Percentiles rank a stretch among this genome's conserved stretches.
phyloP scores from a whole-genome alignment of 2,329 filamentous ascomycete species.

The Sclerotinia spermophila region DNA sequence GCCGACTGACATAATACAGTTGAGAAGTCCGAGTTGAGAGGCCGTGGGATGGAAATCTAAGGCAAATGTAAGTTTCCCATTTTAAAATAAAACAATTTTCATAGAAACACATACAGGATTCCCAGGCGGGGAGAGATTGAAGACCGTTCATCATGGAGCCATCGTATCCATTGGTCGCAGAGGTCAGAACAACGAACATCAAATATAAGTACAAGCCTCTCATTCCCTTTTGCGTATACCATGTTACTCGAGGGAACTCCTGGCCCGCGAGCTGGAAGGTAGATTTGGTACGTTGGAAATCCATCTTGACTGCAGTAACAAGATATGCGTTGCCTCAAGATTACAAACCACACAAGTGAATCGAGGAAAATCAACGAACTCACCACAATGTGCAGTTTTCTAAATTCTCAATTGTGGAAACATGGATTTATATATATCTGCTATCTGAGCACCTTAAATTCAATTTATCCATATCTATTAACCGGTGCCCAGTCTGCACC shows the following conservation, averaged over 20 bases:
- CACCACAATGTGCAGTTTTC: not conserved
- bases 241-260: constrained; percentile 42
- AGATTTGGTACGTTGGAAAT: constrained; percentile 25
- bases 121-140: constrained; percentile 45
- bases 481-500: constrained; percentile 1
- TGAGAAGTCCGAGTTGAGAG: constrained; percentile 43
- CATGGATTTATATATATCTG: not conserved
- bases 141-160: constrained; percentile 47
- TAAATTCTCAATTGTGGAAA: not conserved
- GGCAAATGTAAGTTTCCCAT: constrained; percentile 40
- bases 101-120: constrained; percentile 46
- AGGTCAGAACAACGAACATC: constrained; percentile 39
- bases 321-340: constrained; percentile 2
- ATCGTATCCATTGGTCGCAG: constrained; percentile 48
- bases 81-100: constrained; percentile 35
- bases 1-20: constrained; percentile 48
- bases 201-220: constrained; percentile 52
- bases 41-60: constrained; percentile 38
- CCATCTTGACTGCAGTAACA: constrained; percentile 14
- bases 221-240: constrained; percentile 53
- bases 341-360: not conserved
- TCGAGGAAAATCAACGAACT: not conserved
- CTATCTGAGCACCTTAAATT: not conserved
- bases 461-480: constrained; percentile 1
- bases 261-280: constrained; percentile 35